Conservation (phyloP, 2,329 filamentous ascomycete genomes). For the Venturia effusa region DNA sequence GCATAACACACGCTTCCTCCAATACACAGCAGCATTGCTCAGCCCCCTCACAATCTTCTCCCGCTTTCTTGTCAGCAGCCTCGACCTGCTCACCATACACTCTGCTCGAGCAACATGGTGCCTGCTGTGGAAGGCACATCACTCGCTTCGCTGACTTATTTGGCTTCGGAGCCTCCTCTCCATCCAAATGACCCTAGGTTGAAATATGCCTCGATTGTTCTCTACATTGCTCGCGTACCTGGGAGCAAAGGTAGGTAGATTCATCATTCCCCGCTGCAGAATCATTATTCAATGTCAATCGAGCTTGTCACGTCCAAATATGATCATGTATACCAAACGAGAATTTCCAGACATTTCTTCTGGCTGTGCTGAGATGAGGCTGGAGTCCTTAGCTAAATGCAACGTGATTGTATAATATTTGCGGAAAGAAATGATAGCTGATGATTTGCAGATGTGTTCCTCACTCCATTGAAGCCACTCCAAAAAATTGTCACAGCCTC, state of each 20-base stretch:
- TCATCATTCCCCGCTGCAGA: not conserved
- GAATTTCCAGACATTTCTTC: not conserved
- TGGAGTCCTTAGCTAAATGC: too few species aligned
- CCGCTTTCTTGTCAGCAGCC: not conserved
- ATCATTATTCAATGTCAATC: constrained; percentile 12
- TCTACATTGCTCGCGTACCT: constrained; percentile 91
- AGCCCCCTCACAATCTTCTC: not conserved
- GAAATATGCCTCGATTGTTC: constrained; percentile 38
- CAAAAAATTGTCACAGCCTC: constrained; percentile 79
- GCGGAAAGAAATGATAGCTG: constrained; percentile 10
- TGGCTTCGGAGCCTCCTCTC: constrained; percentile 81
- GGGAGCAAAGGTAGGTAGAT: constrained; percentile 64
- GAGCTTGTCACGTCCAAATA: not conserved
- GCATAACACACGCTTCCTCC: not conserved
- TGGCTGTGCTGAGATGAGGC: too few species aligned
- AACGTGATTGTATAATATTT: too few species aligned
- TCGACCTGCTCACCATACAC: not conserved
- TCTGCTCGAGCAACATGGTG: not conserved
- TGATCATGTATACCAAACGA: not conserved
- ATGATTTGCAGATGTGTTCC: constrained; percentile 61
- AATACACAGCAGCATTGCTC: not conserved
- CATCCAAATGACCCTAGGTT: constrained; percentile 54
- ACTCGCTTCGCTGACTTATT: constrained; percentile 63
- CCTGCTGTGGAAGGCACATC: constrained; percentile 65
- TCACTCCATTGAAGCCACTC: constrained; percentile 82